Percentiles rank a stretch among this genome's conserved stretches.
These are phyloP conservation scores for Acer campestre DNA, from an alignment of 345 rosid genomes.

Conservation along the genomic window DNA sequence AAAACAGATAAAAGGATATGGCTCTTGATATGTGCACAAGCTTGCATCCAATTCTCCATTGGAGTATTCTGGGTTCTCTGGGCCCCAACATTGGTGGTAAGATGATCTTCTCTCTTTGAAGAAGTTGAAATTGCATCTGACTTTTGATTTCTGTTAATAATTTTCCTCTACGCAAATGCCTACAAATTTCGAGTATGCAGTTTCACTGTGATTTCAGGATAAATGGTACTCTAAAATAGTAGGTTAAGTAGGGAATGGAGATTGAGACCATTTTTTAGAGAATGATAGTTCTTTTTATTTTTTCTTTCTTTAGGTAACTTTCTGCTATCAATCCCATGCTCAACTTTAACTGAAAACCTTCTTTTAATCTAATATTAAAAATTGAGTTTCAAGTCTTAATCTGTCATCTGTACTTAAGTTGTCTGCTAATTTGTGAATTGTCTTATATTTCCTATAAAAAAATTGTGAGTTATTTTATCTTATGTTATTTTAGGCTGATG, in stretches of 20 bases:
- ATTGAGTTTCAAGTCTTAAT: neutral
- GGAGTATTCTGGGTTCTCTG: constrained; percentile 88
- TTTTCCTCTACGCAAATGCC: neutral
- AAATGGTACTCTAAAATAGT: neutral
- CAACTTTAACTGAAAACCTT: neutral
- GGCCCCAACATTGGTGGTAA: constrained; percentile 94
- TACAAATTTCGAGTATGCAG: neutral
- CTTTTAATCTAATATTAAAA: neutral
- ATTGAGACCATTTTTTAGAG: neutral
- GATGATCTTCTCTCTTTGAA: constrained; percentile 34
- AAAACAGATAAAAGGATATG: constrained; percentile 78
- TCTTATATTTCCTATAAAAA: neutral
- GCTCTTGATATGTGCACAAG: constrained; percentile 77
- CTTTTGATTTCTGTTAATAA: constrained; percentile 11
- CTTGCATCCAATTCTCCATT: constrained; percentile 81
- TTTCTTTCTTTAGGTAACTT: neutral
- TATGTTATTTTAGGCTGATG: constrained; percentile 75
- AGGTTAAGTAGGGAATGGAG: neutral
- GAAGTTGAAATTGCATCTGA: constrained; percentile 10
- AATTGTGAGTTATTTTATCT: neutral
- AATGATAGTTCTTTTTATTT: neutral
- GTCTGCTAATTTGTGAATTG: neutral
- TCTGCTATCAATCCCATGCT: neutral
- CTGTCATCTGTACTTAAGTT: neutral
- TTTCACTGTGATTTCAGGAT: neutral